Base-by-base conservation (phyloP, 345 rosid genomes). In the Lepidium aucheri region DNA sequence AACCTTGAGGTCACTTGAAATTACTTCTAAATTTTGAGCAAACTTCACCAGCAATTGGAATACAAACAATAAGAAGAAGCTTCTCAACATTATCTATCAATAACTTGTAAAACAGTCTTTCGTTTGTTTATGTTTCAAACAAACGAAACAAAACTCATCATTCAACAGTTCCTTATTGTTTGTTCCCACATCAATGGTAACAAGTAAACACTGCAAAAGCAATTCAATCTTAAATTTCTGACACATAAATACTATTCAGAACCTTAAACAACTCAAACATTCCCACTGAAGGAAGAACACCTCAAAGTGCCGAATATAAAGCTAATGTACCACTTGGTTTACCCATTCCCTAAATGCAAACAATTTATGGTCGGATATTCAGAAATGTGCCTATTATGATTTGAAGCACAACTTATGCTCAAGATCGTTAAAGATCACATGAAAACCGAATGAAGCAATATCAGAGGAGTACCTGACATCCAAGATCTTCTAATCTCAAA, bases 11-110 rank as follows among this genome's bases (percentile, higher is more conserved):
- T 13, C 98, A 84, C 73, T 83, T 82, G 89, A 89, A 92, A 58
- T 89, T 89, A 80, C 91, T 84, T 60, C 95, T 96, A 56, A 85
- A 89, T 70, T 89, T 91, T 63, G 89, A 96, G 68, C 98, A 91
- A 79, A 96, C 98, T 77, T 89, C 98, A 32, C 98, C 98, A 14
- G 87, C 96, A 0, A 93, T 89, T 56, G 98, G 98, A 76, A 95
- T 89, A 67, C 89, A 92, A 35, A 87, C 98, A 42, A 92, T 68
- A 15, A 96, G 98, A 32, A 92, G 92, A 22, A 92, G 77, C 79
- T 92, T 95, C 77, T 93, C 97, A 41, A 90, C 96, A 61, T 87
- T 85, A 77, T 93, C 96, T 36, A 93, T 80, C 60, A 92, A 74
- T 55, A 92, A 80, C 84, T 87, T 89, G 79, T 92, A 92, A 71